These are phyloP conservation scores for Colletotrichum sp. DNA, from an alignment of 2,329 filamentous ascomycete species.

Conservation along the genomic window DNA sequence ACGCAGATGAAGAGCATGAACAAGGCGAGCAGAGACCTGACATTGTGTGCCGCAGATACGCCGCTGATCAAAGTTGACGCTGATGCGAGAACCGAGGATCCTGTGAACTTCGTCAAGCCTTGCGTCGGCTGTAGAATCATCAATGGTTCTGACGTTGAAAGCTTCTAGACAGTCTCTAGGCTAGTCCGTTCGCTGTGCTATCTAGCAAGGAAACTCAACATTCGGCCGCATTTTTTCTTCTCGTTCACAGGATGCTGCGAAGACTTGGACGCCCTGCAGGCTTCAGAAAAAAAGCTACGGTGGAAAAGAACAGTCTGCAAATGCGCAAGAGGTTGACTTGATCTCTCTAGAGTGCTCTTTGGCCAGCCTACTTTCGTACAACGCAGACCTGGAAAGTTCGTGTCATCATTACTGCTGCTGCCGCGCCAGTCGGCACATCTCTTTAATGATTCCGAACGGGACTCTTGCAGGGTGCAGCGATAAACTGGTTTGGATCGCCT, in stretches of 20 bases:
- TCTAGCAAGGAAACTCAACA: not conserved
- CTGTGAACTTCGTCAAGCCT: not conserved
- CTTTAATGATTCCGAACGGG: not conserved
- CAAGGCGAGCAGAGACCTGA: not conserved
- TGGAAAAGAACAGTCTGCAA: not conserved
- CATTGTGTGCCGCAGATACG: not conserved
- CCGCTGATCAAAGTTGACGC: not conserved
- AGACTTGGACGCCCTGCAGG: not conserved
- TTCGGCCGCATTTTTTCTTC: not conserved
- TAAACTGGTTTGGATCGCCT: not conserved
- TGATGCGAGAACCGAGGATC: not conserved
- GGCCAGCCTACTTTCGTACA: rapidly evolving
- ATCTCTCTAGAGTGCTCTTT: not conserved
- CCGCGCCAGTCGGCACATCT: not conserved
- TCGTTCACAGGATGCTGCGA: not conserved
- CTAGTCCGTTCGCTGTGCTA: not conserved
- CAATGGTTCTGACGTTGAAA: not conserved
- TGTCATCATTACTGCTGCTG: not conserved
- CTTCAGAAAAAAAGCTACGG: rapidly evolving
- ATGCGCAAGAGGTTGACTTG: rapidly evolving
- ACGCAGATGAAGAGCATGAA: not conserved
- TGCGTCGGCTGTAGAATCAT: not conserved
- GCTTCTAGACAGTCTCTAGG: not conserved
- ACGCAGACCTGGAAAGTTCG: not conserved
- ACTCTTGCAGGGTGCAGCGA: not conserved